phyloP scores from a whole-genome alignment of 768 basidiomycete species.

The Clitopilus passeckerianus region DNA sequence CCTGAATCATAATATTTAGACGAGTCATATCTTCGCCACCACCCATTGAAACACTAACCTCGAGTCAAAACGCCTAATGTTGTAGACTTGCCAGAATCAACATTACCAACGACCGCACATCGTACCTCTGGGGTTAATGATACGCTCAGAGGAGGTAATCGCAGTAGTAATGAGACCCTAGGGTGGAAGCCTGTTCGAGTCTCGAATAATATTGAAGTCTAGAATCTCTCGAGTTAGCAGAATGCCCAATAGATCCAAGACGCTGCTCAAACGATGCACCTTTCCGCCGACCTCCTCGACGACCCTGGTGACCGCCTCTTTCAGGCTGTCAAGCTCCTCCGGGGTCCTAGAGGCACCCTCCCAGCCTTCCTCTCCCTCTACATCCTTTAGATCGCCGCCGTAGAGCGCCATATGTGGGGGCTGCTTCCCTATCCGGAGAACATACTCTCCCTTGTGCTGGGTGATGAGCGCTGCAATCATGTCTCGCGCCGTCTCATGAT shows the following conservation, averaged over 20 bases:
- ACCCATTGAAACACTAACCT: conserved; percentile 37
- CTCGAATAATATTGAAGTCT: conserved; percentile 59
- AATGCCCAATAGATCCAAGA: neutral
- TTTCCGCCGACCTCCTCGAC: conserved; percentile 81
- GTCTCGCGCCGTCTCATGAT: conserved; percentile 57
- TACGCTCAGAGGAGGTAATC: conserved; percentile 72
- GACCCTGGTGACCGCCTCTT: conserved; percentile 34
- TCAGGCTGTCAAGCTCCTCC: conserved; percentile 47
- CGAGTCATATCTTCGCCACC: conserved; percentile 2
- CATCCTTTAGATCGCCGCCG: conserved; percentile 41
- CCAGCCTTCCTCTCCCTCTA: conserved; percentile 41
- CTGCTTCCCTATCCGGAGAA: conserved; percentile 67
- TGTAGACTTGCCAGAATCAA: conserved; percentile 91
- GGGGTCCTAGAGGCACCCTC: conserved; percentile 43
- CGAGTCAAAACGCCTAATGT: conserved; percentile 94
- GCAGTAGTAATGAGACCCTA: conserved; percentile 56
- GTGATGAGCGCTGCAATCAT: conserved; percentile 64
- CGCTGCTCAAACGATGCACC: conserved; percentile 28
- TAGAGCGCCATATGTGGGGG: conserved; percentile 57
- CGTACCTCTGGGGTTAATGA: conserved; percentile 87
- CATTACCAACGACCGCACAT: conserved; percentile 94
- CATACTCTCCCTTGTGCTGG: conserved; percentile 65
- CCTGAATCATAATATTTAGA: conserved; percentile 32
- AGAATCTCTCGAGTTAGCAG: neutral
- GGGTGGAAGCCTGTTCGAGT: conserved; percentile 36